Conservation (phyloP, 2,329 filamentous ascomycete genomes). For the Sarocladiaceae sp. region DNA sequence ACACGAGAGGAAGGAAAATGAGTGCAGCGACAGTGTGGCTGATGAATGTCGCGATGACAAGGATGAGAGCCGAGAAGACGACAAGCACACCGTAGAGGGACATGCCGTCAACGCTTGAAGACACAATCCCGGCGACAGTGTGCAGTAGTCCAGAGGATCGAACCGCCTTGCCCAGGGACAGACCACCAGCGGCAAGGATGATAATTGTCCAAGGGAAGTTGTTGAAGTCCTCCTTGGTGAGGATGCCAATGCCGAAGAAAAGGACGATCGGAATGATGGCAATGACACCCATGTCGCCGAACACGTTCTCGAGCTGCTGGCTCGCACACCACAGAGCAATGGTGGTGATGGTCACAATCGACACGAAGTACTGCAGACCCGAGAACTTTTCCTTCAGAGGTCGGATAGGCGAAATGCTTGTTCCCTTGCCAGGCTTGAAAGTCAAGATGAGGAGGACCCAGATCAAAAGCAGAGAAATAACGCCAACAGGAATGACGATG, state of each 20-base stretch:
- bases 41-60: slow-evolving; percentile 92
- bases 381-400: slow-evolving; percentile 85
- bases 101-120: slow-evolving; percentile 67
- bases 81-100: slow-evolving; percentile 82
- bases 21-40: slow-evolving; percentile 94
- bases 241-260: slow-evolving; percentile 93
- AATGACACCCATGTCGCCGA: slow-evolving; percentile 98
- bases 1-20: slow-evolving; percentile 88
- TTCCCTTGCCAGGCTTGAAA: slow-evolving; percentile 81
- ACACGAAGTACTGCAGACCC: slow-evolving; percentile 90
- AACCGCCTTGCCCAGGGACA: slow-evolving; percentile 90
- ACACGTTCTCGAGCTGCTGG: slow-evolving; percentile 80
- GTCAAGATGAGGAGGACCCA: slow-evolving; percentile 82
- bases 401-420: slow-evolving; percentile 86
- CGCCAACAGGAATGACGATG: slow-evolving; percentile 85
- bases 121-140: slow-evolving; percentile 78
- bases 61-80: slow-evolving; percentile 77
- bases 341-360: slow-evolving; percentile 73
- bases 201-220: slow-evolving; percentile 99
- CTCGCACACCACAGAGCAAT: slow-evolving; percentile 91
- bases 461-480: slow-evolving; percentile 81
- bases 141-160: slow-evolving; percentile 89
- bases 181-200: slow-evolving; percentile 88
- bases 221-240: slow-evolving; percentile 99
- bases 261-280: slow-evolving; percentile 93